phyloP scores from a whole-genome alignment of 208 protist genomes.

The Trypanosoma avium region DNA sequence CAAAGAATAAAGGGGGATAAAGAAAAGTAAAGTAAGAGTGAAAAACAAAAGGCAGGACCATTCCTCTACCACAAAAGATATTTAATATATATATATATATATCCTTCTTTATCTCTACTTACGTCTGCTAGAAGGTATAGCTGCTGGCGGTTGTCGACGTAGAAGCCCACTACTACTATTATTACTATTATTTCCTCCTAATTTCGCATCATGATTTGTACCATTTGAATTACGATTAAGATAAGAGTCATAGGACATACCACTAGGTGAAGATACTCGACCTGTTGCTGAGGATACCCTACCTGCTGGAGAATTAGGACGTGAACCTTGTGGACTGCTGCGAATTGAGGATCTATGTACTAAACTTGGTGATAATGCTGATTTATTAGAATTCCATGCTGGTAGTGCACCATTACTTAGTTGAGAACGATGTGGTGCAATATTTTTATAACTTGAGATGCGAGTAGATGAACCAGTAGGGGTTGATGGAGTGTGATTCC shows the following conservation, averaged over 20 bases:
- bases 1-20: background rate
- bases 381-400: constrained; percentile 18
- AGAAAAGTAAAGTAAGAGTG: background rate
- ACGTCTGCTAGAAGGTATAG: constrained; percentile 48
- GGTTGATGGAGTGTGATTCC: background rate
- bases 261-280: constrained; percentile 13
- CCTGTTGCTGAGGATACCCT: constrained; percentile 9
- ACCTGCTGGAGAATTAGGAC: constrained; percentile 19
- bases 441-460: constrained; percentile 49
- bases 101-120: too few relatives aligned
- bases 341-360: constrained; percentile 23
- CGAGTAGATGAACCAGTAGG: constrained; percentile 17
- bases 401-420: constrained; percentile 6
- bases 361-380: constrained; percentile 6
- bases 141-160: constrained; percentile 43
- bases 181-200: constrained; percentile 18
- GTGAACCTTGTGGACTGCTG: constrained; percentile 16
- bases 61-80: background rate
- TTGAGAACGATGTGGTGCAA: constrained; percentile 47
- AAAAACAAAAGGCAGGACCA: background rate
- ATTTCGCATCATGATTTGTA: too few relatives aligned
- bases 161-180: constrained; percentile 15
- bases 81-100: too few relatives aligned
- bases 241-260: background rate
- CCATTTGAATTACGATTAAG: constrained; percentile 7